Conservation (phyloP, 208 protist species). For the Herpetomonas samuelpessoai region DNA sequence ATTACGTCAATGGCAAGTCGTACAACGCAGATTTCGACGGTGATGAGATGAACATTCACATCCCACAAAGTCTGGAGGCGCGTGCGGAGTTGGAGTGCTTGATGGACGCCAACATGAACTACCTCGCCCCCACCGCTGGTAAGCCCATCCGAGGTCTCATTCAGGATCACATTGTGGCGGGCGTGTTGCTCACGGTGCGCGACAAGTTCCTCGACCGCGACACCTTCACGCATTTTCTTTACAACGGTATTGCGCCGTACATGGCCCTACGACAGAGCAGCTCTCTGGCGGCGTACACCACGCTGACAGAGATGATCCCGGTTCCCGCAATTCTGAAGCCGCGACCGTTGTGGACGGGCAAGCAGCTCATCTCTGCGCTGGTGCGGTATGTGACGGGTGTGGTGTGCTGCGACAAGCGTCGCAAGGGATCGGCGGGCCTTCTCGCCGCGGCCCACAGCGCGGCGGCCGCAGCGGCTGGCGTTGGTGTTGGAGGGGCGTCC, state of each 20-base stretch:
- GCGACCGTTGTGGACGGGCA: conserved; percentile 95
- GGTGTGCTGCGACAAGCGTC: conserved; percentile 7
- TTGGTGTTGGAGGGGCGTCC: neutral
- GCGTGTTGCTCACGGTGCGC: conserved; percentile 95
- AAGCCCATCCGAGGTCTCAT: conserved; percentile 99
- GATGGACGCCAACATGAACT: conserved; percentile 96
- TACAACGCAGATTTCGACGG: conserved; percentile 99
- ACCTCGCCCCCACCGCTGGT: conserved; percentile 94
- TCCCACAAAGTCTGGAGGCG: conserved; percentile 96
- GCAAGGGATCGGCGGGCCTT: neutral
- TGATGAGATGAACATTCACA: conserved; percentile 99
- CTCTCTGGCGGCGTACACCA: conserved; percentile 28
- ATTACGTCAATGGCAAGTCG: conserved; percentile 99
- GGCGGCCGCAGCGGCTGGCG: too few species aligned
- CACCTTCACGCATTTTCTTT: conserved; percentile 95
- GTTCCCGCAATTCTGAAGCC: conserved; percentile 96
- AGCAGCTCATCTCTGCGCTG: conserved; percentile 96
- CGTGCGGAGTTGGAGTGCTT: conserved; percentile 95
- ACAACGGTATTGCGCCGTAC: conserved; percentile 84
- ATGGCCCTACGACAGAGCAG: conserved; percentile 47
- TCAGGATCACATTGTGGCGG: conserved; percentile 99
- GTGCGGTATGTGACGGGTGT: conserved; percentile 77
- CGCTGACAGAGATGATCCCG: conserved; percentile 75
- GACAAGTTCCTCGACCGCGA: conserved; percentile 95
- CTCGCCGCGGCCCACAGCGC: too few species aligned